Evolutionary conservation across 805 yeast genomes (phyloP).

Genomic region (Wickerhamomyces pijperi): DNA sequence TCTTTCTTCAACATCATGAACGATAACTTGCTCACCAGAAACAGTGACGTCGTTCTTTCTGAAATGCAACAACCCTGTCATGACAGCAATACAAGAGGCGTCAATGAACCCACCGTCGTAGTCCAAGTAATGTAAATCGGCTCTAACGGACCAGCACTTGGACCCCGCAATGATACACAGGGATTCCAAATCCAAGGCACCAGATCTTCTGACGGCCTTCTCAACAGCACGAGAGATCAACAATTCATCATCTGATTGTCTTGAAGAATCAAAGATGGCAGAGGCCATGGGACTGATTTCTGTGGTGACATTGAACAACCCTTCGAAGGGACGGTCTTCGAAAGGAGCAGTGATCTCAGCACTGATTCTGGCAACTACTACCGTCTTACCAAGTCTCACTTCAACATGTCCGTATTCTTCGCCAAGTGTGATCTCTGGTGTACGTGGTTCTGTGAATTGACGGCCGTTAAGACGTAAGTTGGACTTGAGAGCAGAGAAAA

Average conservation of each 20-base stretch:
- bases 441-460: conserved; percentile 48
- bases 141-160: conserved; percentile 84
- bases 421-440: conserved; percentile 53
- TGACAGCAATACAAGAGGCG: conserved; percentile 81
- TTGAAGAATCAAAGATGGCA: conserved; percentile 64
- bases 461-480: conserved; percentile 66
- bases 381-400: conserved; percentile 65
- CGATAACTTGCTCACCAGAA: conserved; percentile 48
- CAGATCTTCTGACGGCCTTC: conserved; percentile 82
- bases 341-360: conserved; percentile 71
- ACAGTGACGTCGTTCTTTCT: conserved; percentile 76
- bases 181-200: conserved; percentile 83
- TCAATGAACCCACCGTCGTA: conserved; percentile 92
- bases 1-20: conserved; percentile 67
- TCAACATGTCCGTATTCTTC: conserved; percentile 74
- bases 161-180: conserved; percentile 85
- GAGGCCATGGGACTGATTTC: conserved; percentile 89
- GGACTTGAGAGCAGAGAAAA: conserved; percentile 50
- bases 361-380: conserved; percentile 59
- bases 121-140: conserved; percentile 80
- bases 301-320: conserved; percentile 70
- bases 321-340: conserved; percentile 92
- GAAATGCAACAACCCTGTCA: conserved; percentile 76
- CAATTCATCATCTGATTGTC: conserved; percentile 70
- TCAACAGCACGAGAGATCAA: conserved; percentile 76